A percentile compares a stretch with the other conserved stretches of the same genome.
phyloP scores from a whole-genome alignment of 2,329 filamentous ascomycete genomes.

The Aspergillus latus region DNA sequence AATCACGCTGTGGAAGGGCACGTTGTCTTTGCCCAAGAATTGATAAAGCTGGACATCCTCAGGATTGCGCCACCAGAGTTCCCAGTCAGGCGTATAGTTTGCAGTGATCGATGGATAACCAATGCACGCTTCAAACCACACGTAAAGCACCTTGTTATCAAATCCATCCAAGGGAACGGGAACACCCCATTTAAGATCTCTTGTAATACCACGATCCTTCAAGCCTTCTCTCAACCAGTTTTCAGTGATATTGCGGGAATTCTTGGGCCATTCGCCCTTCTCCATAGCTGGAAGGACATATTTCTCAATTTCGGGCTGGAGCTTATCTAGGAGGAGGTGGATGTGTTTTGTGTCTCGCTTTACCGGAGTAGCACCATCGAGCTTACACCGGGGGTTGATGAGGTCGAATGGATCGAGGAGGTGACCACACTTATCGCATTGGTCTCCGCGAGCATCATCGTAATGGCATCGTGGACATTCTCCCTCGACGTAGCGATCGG shows the following conservation, averaged over 20 bases:
- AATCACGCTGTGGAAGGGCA: slow-evolving; percentile 84
- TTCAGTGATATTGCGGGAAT: slow-evolving; percentile 46
- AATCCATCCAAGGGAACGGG: slow-evolving; percentile 61
- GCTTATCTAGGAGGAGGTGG: slow-evolving; percentile 80
- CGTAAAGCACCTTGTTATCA: slow-evolving; percentile 81
- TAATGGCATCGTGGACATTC: slow-evolving; percentile 56
- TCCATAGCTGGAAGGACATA: slow-evolving; percentile 75
- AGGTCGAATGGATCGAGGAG: slow-evolving; percentile 72
- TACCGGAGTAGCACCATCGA: slow-evolving; percentile 79
- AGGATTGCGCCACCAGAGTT: slow-evolving; percentile 91
- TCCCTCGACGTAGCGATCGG: slow-evolving; percentile 67
- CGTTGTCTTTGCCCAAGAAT: slow-evolving; percentile 93
- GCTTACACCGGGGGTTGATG: slow-evolving; percentile 85
- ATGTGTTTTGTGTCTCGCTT: slow-evolving; percentile 84
- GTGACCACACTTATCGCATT: slow-evolving; percentile 73
- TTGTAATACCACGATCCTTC: slow-evolving; percentile 82
- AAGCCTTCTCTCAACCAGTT: slow-evolving; percentile 68
- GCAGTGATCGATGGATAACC: slow-evolving; percentile 95
- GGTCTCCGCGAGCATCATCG: slow-evolving; percentile 69
- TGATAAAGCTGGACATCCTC: slow-evolving; percentile 87
- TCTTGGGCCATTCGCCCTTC: slow-evolving; percentile 59
- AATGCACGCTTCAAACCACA: slow-evolving; percentile 91
- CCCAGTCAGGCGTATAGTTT: slow-evolving; percentile 83
- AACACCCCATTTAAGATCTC: slow-evolving; percentile 89
- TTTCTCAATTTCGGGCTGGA: slow-evolving; percentile 72